Evolutionary conservation across 495 filamentous ascomycete genomes (phyloP), one percentile per base, ranked within the genome.

Genomic region (Mytilinidion resinicola): DNA sequence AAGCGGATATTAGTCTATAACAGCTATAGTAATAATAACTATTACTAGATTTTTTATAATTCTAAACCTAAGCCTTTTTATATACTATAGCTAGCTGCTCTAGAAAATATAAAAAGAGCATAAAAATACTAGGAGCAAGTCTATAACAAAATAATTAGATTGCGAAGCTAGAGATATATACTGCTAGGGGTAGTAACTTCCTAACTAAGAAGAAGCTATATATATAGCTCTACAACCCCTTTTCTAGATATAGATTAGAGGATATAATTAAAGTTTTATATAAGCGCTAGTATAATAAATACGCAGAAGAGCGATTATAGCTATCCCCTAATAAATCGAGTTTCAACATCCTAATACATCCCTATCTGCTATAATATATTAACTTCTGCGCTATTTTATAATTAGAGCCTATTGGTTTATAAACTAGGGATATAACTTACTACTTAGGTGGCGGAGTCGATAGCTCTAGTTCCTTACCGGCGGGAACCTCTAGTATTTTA

Each of bases 11-110:
- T 46, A 17, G 42, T 46, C 15, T 46, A 46, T 46, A 46, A 46
- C 15, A 17, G 42, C 42, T 46, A 17, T 17, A 17, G 20, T 17
- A 17, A 46, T 17, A 46, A 46, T 46, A 46, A 46, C 42, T 46
- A 46, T 46, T n/a, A 46, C 42, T 46, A 46, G 42, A 7, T 46
- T 46, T 17, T 46, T 46, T 46, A 46, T 17, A 46, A 7, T 46
- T 46, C 20, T 46, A 46, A 46, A 46, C 15, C 15, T 46, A 46
- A 17, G 42, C 20, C 42, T 46, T 9, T 46, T 46, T 46, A 17
- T 46, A 11, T 46, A 46, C 15, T 46, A 46, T 17, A 46, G 42
- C 20, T 46, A 46, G 42, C 20, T 46, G 20, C 42, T 46, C 7
- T n/a, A 46, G 7, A 46, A 46, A 46, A 17, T 46, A 7, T 17